These are phyloP conservation scores for Arbutus unedo DNA, from an alignment of 148 eudicot species.

Conservation along the genomic window DNA sequence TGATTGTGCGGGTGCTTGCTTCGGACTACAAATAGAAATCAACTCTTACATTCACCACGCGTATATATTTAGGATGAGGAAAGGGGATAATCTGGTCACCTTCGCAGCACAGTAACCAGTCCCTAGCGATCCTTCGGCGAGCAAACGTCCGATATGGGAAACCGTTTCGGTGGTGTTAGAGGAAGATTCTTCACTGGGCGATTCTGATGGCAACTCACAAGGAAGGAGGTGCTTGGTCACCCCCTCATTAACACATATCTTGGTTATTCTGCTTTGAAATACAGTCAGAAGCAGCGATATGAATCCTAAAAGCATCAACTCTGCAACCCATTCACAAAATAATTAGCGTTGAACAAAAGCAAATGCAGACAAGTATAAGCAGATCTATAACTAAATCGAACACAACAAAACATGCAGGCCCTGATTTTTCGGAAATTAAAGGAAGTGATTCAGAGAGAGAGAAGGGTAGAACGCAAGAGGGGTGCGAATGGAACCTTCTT, in stretches of 20 bases:
- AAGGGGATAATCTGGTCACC: conserved; percentile 20
- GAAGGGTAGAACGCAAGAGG: too few relatives aligned
- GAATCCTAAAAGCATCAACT: conserved; percentile 96
- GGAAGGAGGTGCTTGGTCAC: conserved; percentile 59
- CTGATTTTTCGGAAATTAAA: not conserved
- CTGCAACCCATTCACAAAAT: conserved; percentile 34
- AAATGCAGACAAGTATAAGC: not conserved
- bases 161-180: conserved; percentile 12
- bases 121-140: conserved; percentile 22
- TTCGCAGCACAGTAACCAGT: conserved; percentile 33
- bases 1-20: not conserved
- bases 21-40: not conserved
- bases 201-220: conserved; percentile 31
- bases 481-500: conserved; percentile 60
- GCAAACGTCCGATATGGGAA: conserved; percentile 23
- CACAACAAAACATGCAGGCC: not conserved
- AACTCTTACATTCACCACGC: not conserved
- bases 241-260: conserved; percentile 55
- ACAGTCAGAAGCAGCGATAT: conserved; percentile 84
- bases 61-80: too few relatives aligned
- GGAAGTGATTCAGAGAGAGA: too few relatives aligned
- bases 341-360: not conserved
- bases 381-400: not conserved
- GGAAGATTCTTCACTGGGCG: conserved; percentile 15
- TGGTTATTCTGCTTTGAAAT: conserved; percentile 57